A percentile compares a stretch with the other conserved stretches of the same genome.
Conservation (phyloP, 805 yeast species). For the Candida endomychidarum region DNA sequence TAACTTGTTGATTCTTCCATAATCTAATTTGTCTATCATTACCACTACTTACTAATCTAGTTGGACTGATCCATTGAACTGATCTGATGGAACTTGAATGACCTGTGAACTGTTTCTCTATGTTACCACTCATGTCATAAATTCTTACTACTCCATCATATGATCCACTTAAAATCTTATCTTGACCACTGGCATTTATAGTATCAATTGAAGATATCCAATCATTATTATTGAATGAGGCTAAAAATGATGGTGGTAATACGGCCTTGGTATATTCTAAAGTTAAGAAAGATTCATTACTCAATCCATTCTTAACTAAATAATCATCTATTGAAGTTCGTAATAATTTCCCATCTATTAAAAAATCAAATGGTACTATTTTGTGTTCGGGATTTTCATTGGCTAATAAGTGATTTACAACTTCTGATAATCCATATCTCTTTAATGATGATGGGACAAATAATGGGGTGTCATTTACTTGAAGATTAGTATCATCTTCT, state of each 20-base stretch:
- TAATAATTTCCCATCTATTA: slow-evolving; percentile 79
- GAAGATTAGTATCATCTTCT: slow-evolving; percentile 72
- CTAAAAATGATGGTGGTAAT: slow-evolving; percentile 89
- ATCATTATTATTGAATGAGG: slow-evolving; percentile 88
- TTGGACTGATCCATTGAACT: slow-evolving; percentile 74
- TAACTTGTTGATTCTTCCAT: slow-evolving; percentile 69
- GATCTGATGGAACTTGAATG: slow-evolving; percentile 86
- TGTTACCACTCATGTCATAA: slow-evolving; percentile 78
- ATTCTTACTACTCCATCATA: slow-evolving; percentile 94
- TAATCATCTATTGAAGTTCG: slow-evolving; percentile 81
- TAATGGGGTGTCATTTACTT: slow-evolving; percentile 75
- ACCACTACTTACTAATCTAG: slow-evolving; percentile 80
- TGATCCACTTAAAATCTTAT: slow-evolving; percentile 78
- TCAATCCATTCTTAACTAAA: slow-evolving; percentile 70
- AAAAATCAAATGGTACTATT: slow-evolving; percentile 89
- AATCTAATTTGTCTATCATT: slow-evolving; percentile 85
- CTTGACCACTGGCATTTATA: slow-evolving; percentile 40
- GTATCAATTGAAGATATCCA: slow-evolving; percentile 84
- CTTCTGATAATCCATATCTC: slow-evolving; percentile 90
- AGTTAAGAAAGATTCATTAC: slow-evolving; percentile 74
- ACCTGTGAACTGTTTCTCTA: slow-evolving; percentile 78
- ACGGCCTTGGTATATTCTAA: slow-evolving; percentile 91
- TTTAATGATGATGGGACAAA: slow-evolving; percentile 84
- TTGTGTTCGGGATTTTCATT: slow-evolving; percentile 29
- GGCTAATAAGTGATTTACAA: slow-evolving; percentile 83